Evolutionary conservation across 73 alveolate genomes (phyloP).

Genomic region (Paramecium caudatum): DNA sequence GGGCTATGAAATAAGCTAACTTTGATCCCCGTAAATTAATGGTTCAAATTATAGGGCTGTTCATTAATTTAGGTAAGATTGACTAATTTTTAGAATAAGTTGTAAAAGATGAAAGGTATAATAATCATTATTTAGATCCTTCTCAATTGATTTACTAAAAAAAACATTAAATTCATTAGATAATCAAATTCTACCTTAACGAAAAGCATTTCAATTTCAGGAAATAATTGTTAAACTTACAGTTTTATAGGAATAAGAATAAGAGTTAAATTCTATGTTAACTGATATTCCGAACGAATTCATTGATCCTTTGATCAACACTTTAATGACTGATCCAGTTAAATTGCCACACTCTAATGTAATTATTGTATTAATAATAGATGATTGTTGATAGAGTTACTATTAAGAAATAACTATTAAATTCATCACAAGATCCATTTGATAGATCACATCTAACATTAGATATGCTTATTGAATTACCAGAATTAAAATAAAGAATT

Average conservation of each 20-base stretch:
- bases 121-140: neutral
- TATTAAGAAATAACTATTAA: conserved; percentile 12
- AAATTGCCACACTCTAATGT: conserved; percentile 62
- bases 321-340: conserved; percentile 68
- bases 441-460: conserved; percentile 54
- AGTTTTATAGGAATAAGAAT: conserved; percentile 42
- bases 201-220: neutral
- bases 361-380: neutral
- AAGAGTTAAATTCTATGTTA: too few species aligned
- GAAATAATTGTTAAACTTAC: neutral
- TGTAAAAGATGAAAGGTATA: conserved; percentile 65
- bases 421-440: conserved; percentile 35
- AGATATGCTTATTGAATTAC: conserved; percentile 45
- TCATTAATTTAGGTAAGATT: neutral
- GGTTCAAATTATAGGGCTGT: conserved; percentile 43
- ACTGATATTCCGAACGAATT: conserved; percentile 32
- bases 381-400: conserved; percentile 50
- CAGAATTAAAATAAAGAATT: conserved; percentile 49
- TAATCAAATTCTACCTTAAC: conserved; percentile 4
- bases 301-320: neutral
- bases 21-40: conserved; percentile 31
- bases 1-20: neutral
- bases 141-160: conserved; percentile 23
- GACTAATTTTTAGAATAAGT: conserved; percentile 47
- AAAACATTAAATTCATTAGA: conserved; percentile 46